phyloP scores from a whole-genome alignment of 2,329 filamentous ascomycete genomes.

The Tympanopsis confertula region DNA sequence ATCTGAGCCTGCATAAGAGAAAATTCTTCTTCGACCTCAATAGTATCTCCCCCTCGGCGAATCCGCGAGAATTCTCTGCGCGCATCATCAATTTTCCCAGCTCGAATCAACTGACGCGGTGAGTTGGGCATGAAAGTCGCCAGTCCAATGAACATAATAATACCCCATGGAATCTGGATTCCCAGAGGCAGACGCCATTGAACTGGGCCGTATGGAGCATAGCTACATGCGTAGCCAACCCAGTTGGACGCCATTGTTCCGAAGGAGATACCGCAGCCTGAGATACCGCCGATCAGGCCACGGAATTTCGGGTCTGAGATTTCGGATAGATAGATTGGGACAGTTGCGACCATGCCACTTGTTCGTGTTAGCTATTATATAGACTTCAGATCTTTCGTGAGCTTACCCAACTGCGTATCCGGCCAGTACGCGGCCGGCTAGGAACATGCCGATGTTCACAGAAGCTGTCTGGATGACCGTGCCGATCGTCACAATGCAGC shows the following conservation, averaged over 20 bases:
- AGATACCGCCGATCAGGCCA: slow-evolving; percentile 40
- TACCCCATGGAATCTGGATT: slow-evolving; percentile 42
- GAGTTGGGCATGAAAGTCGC: slow-evolving; percentile 43
- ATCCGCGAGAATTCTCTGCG: slow-evolving; percentile 33
- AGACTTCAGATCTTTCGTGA: background rate
- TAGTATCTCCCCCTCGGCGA: slow-evolving; percentile 27
- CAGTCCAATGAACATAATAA: slow-evolving; percentile 39
- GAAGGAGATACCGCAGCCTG: slow-evolving; percentile 39
- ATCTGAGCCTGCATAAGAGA: slow-evolving; percentile 39
- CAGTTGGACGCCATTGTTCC: slow-evolving; percentile 45
- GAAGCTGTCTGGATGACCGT: slow-evolving; percentile 39
- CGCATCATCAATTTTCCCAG: slow-evolving; percentile 33
- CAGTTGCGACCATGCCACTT: slow-evolving; percentile 34
- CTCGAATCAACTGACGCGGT: slow-evolving; percentile 37
- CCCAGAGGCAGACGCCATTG: slow-evolving; percentile 44
- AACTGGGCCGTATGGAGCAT: slow-evolving; percentile 34
- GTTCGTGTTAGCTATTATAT: background rate
- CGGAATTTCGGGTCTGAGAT: slow-evolving; percentile 34
- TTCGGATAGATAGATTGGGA: slow-evolving; percentile 42
- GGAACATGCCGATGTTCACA: slow-evolving; percentile 40
- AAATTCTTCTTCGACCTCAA: slow-evolving; percentile 37
- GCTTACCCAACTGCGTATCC: slow-evolving; percentile 31
- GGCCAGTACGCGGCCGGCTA: slow-evolving; percentile 33
- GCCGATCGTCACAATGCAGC: slow-evolving; percentile 40
- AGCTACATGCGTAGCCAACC: slow-evolving; percentile 42